These are phyloP conservation scores for Globisporangium spinosum DNA, from an alignment of 352 stramenopile genomes.

Conservation along the genomic window DNA sequence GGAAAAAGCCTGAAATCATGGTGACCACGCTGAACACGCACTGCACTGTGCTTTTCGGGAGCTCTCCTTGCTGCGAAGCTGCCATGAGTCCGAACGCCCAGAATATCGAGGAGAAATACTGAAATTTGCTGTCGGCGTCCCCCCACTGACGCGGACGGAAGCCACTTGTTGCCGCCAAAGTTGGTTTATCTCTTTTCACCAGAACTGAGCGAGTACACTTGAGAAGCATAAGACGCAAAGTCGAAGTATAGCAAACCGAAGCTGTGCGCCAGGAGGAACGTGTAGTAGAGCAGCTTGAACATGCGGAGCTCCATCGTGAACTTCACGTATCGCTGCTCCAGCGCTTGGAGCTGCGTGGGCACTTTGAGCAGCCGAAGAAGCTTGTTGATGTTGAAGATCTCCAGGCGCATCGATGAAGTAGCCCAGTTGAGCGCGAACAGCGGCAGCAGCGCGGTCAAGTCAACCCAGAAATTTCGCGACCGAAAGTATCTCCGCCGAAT, in stretches of 20 bases:
- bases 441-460: constrained; percentile 35
- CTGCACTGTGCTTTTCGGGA: constrained; percentile 30
- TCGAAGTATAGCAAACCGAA: constrained; percentile 56
- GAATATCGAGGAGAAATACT: constrained; percentile 37
- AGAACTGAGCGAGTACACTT: constrained; percentile 16
- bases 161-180: constrained; percentile 45
- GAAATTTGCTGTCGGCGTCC: constrained; percentile 3
- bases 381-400: constrained; percentile 55
- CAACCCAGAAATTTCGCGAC: constrained; percentile 35
- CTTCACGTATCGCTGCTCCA: constrained; percentile 46
- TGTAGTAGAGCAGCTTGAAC: constrained; percentile 59
- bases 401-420: constrained; percentile 20
- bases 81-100: constrained; percentile 47
- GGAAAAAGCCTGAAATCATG: constrained; percentile 40
- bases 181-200: constrained; percentile 12
- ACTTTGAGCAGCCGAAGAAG: constrained; percentile 46
- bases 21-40: constrained; percentile 39
- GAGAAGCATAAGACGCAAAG: constrained; percentile 40
- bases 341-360: constrained; percentile 30
- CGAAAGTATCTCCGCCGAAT: constrained; percentile 38
- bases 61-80: constrained; percentile 33
- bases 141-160: constrained; percentile 15
- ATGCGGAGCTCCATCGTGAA: constrained; percentile 38
- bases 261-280: constrained; percentile 44
- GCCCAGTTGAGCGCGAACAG: constrained; percentile 42